Conservation (phyloP, 2,329 filamentous ascomycete genomes). For the Exophiala alcalophila region DNA sequence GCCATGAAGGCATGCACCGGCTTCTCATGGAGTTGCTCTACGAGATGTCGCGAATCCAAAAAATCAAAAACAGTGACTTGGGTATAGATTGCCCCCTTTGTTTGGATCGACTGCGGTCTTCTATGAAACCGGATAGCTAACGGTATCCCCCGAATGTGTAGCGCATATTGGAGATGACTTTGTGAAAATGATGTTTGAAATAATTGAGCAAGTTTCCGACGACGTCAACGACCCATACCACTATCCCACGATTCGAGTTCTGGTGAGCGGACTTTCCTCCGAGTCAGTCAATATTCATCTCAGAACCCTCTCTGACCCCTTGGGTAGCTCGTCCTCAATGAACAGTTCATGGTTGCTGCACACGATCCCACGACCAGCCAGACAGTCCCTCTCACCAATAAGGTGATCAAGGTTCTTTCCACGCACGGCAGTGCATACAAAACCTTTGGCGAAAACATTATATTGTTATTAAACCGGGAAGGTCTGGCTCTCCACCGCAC, state of each 20-base stretch:
- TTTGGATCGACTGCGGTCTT: too few relatives aligned
- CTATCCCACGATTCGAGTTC: conserved; percentile 86
- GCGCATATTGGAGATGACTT: conserved; percentile 70
- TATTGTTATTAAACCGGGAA: conserved; percentile 89
- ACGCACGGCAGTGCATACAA: conserved; percentile 76
- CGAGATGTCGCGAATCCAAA: conserved; percentile 93
- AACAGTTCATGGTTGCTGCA: conserved; percentile 89
- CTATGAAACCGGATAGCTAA: too few relatives aligned
- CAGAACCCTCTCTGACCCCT: conserved; percentile 25
- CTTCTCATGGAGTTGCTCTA: conserved; percentile 85
- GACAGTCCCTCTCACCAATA: conserved; percentile 69
- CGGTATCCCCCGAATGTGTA: too few relatives aligned
- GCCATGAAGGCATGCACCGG: conserved; percentile 71
- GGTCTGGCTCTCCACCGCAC: conserved; percentile 41
- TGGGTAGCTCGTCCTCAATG: conserved; percentile 96
- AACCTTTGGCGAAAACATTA: conserved; percentile 97
- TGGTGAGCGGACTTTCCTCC: conserved; percentile 58
- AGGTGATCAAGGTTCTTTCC: conserved; percentile 87
- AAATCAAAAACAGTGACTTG: conserved; percentile 72
- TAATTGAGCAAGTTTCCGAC: conserved; percentile 83
- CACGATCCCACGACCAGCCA: conserved; percentile 47
- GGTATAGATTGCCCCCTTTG: too few relatives aligned
- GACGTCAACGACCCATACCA: conserved; percentile 92
- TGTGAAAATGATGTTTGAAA: conserved; percentile 74
- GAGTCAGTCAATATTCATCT: conserved; percentile 13